These are phyloP conservation scores for Myxozyma nipponensis DNA, from an alignment of 805 yeast genomes.

Conservation along the genomic window DNA sequence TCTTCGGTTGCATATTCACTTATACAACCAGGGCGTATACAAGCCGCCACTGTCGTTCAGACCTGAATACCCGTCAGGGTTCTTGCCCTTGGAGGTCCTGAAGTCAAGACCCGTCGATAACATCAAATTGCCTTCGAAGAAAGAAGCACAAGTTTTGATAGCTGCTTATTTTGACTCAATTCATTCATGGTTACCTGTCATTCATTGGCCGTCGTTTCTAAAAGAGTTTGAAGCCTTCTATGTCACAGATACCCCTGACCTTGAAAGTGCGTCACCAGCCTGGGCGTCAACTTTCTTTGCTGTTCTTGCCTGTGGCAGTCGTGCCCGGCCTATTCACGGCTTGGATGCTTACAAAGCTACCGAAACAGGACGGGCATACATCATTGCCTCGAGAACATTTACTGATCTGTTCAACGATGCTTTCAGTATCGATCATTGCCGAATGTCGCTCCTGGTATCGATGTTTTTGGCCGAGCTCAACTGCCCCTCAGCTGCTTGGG, in stretches of 20 bases:
- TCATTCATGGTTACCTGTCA: constrained; percentile 32
- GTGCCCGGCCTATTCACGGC: constrained; percentile 25
- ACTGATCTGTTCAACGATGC: constrained; percentile 25
- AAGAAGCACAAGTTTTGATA: constrained; percentile 23
- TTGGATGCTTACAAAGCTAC: constrained; percentile 14
- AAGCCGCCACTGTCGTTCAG: constrained; percentile 26
- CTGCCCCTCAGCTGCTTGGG: constrained; percentile 28
- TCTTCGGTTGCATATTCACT: constrained; percentile 7
- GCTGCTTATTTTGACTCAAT: constrained; percentile 24
- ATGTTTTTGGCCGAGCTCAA: constrained; percentile 28
- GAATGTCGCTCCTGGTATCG: constrained; percentile 27
- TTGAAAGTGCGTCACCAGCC: constrained; percentile 11
- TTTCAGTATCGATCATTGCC: constrained; percentile 23
- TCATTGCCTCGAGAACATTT: constrained; percentile 7
- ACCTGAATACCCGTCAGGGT: not conserved
- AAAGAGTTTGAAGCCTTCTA: constrained; percentile 22
- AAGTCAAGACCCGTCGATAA: not conserved
- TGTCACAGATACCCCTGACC: constrained; percentile 4
- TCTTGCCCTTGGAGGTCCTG: not conserved
- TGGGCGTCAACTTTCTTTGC: constrained; percentile 29
- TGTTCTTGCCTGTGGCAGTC: constrained; percentile 32
- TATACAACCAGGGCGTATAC: constrained; percentile 19
- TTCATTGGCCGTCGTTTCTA: constrained; percentile 31
- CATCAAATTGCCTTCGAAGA: constrained; percentile 24
- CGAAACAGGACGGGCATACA: constrained; percentile 14